These are phyloP conservation scores for Colletotrichum australisinense DNA, from an alignment of 2,329 filamentous ascomycete species.

Conservation along the genomic window DNA sequence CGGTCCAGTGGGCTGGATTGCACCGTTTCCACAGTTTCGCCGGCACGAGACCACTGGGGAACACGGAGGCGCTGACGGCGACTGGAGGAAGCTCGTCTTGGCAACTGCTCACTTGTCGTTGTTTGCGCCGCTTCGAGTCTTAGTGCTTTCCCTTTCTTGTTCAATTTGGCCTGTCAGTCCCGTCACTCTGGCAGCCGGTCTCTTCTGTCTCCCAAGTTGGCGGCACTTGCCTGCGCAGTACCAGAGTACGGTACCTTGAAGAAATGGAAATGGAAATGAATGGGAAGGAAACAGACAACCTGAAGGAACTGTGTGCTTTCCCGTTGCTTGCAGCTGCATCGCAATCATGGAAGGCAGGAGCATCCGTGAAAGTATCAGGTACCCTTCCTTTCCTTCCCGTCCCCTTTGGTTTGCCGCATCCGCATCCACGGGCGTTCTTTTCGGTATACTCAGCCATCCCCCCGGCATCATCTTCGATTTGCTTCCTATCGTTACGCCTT, in stretches of 20 bases:
- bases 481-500: constrained; percentile 1
- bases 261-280: not conserved
- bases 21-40: constrained; percentile 10
- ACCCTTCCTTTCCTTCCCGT: not conserved
- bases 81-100: constrained; percentile 5
- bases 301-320: not conserved
- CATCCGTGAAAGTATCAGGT: not conserved
- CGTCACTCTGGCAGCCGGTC: not conserved
- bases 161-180: not conserved
- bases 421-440: not conserved
- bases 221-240: not conserved
- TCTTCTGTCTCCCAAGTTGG: not conserved
- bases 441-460: constrained; percentile 12
- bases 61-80: constrained; percentile 5
- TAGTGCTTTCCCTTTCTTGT: not conserved
- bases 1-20: not conserved
- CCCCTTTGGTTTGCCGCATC: constrained; percentile 2
- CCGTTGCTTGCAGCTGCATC: not conserved
- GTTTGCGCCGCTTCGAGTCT: not conserved
- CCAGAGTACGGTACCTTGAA: too few relatives aligned
- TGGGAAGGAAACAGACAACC: not conserved
- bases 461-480: not conserved
- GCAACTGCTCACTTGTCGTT: constrained; percentile 1
- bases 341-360: not conserved
- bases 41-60: constrained; percentile 18